phyloP scores from a whole-genome alignment of 352 stramenopile species.

The Phytophthora citricola region DNA sequence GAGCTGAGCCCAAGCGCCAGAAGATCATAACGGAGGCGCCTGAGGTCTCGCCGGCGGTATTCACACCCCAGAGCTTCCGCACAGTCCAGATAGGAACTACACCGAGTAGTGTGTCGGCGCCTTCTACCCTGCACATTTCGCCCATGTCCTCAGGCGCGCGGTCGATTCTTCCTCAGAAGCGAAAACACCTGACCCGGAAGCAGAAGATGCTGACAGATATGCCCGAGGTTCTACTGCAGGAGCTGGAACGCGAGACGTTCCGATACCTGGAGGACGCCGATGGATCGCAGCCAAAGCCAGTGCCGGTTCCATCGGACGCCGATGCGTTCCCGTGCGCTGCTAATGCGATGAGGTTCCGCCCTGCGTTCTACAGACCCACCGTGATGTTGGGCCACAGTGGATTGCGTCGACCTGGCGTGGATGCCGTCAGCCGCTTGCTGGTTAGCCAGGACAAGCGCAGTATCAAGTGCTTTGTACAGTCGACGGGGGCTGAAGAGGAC shows the following conservation, averaged over 20 bases:
- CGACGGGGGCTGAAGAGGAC: slow-evolving; percentile 3
- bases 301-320: slow-evolving; percentile 20
- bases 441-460: slow-evolving; percentile 73
- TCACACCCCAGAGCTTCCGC: slow-evolving; percentile 22
- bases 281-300: slow-evolving; percentile 6
- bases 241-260: slow-evolving; percentile 44
- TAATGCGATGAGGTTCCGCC: slow-evolving; percentile 35
- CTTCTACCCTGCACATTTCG: slow-evolving; percentile 36
- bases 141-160: slow-evolving; percentile 29
- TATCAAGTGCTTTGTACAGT: slow-evolving; percentile 66
- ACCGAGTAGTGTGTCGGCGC: slow-evolving; percentile 17
- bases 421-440: slow-evolving; percentile 55
- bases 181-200: slow-evolving; percentile 45
- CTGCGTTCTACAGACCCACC: slow-evolving; percentile 55
- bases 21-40: slow-evolving; percentile 19
- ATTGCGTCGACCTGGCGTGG: slow-evolving; percentile 41
- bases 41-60: slow-evolving; percentile 1
- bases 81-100: slow-evolving; percentile 7
- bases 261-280: slow-evolving; percentile 32
- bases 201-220: slow-evolving; percentile 47
- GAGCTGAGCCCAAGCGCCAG: slow-evolving; percentile 24
- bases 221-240: slow-evolving; percentile 36
- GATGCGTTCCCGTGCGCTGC: slow-evolving; percentile 44
- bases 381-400: slow-evolving; percentile 57
- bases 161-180: slow-evolving; percentile 29